Conservation (phyloP, 2,329 filamentous ascomycete species). For the Periconia sp. region DNA sequence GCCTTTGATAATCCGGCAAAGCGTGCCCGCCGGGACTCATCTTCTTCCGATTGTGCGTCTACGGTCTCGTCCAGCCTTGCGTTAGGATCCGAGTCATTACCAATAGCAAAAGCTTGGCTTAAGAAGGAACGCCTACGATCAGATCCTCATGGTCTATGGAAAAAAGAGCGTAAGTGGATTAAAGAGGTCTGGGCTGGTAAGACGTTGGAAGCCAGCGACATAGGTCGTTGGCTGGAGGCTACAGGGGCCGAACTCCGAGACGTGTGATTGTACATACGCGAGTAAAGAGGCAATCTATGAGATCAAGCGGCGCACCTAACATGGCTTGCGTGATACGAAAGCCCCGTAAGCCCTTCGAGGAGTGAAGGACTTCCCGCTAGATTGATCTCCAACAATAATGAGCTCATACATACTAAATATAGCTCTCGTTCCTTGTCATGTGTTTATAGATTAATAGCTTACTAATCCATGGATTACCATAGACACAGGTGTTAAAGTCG, state of each 20-base stretch:
- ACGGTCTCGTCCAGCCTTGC: constrained; percentile 3
- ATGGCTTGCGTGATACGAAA: no score
- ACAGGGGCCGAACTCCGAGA: background rate
- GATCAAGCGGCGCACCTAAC: no score
- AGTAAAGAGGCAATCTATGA: no score
- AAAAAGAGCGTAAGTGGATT: constrained; percentile 10
- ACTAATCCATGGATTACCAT: no score
- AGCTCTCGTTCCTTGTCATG: no score
- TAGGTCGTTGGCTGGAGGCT: background rate
- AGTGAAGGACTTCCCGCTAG: no score
- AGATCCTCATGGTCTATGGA: constrained; percentile 5
- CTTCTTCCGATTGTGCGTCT: background rate
- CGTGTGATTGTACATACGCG: no score
- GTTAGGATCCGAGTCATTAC: constrained; percentile 3
- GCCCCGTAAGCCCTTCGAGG: no score
- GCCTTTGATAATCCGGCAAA: background rate
- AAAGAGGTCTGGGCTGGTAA: constrained; percentile 7
- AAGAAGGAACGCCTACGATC: constrained; percentile 10
- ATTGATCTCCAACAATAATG: no score
- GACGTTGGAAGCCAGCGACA: constrained; percentile 1
- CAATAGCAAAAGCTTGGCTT: constrained; percentile 10
- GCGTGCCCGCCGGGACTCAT: background rate
- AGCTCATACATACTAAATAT: no score
- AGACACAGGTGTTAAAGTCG: no score
- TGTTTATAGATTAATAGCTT: no score